A percentile compares a stretch with the other conserved stretches of the same genome.
Conservation (phyloP, 192 early-diverging fungal species). For the Entomortierella lignicola region DNA sequence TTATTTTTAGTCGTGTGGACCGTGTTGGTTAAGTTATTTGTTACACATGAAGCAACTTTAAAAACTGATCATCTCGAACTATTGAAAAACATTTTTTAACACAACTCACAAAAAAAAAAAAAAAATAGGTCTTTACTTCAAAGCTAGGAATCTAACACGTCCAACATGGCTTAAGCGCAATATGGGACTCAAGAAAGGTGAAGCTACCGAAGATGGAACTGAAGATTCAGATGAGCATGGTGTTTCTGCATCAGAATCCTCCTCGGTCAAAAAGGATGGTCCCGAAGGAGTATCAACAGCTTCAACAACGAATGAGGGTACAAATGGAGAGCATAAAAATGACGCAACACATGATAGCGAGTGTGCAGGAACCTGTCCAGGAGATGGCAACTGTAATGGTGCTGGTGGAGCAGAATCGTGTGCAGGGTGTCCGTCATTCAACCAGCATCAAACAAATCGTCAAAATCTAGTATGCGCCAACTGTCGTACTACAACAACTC, state of each 20-base stretch:
- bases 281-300: neutral
- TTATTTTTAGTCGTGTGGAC: neutral
- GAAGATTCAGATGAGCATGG: slow-evolving; percentile 19
- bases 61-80: too few relatives aligned
- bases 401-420: slow-evolving; percentile 78
- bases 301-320: neutral
- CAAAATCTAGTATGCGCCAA: slow-evolving; percentile 74
- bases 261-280: neutral
- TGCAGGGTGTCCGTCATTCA: slow-evolving; percentile 81
- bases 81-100: too few relatives aligned
- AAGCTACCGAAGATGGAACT: slow-evolving; percentile 7
- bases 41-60: too few relatives aligned
- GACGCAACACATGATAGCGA: slow-evolving; percentile 31
- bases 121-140: slow-evolving; percentile 63
- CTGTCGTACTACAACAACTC: slow-evolving; percentile 82
- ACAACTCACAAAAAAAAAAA: too few relatives aligned
- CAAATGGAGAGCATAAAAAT: neutral
- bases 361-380: slow-evolving; percentile 73
- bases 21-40: too few relatives aligned
- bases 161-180: slow-evolving; percentile 67
- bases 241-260: neutral
- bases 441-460: slow-evolving; percentile 71
- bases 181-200: slow-evolving; percentile 29
- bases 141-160: slow-evolving; percentile 65
- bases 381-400: slow-evolving; percentile 82